phyloP scores from a whole-genome alignment of 805 yeast genomes.

The Metschnikowia similis region DNA sequence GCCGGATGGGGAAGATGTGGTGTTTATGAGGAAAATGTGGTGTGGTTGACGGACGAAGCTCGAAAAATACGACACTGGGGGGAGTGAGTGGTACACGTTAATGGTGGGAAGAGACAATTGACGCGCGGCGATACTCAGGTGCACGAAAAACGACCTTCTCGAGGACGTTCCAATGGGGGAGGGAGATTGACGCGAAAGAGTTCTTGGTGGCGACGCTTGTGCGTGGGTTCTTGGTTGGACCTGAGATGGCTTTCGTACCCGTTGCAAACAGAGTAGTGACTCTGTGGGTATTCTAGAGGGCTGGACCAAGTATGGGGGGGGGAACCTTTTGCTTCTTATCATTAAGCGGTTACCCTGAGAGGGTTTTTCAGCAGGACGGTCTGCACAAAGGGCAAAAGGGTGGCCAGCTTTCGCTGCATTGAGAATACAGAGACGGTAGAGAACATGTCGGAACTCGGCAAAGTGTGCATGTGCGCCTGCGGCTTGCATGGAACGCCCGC shows the following conservation, averaged over 20 bases:
- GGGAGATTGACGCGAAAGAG: background rate
- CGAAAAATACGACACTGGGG: conserved; percentile 2
- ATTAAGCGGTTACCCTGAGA: background rate
- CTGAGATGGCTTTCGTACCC: too few relatives aligned
- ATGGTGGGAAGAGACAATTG: background rate
- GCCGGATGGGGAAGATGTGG: background rate
- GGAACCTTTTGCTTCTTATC: background rate
- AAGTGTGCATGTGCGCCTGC: background rate
- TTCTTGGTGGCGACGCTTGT: too few relatives aligned
- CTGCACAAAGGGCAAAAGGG: background rate
- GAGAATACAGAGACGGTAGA: background rate
- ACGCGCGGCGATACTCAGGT: conserved; percentile 1
- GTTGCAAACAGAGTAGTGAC: too few relatives aligned
- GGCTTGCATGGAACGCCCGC: conserved; percentile 1
- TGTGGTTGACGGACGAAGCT: background rate
- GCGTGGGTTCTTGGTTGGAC: too few relatives aligned
- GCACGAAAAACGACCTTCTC: background rate
- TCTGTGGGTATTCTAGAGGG: too few relatives aligned
- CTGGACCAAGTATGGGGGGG: too few relatives aligned
- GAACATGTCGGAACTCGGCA: background rate
- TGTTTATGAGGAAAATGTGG: background rate
- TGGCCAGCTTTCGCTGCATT: background rate
- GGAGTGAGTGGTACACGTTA: background rate
- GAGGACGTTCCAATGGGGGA: background rate
- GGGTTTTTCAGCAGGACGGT: background rate